Base-by-base conservation (phyloP, 148 eudicot species). In the Chenopodium berlandieri region DNA sequence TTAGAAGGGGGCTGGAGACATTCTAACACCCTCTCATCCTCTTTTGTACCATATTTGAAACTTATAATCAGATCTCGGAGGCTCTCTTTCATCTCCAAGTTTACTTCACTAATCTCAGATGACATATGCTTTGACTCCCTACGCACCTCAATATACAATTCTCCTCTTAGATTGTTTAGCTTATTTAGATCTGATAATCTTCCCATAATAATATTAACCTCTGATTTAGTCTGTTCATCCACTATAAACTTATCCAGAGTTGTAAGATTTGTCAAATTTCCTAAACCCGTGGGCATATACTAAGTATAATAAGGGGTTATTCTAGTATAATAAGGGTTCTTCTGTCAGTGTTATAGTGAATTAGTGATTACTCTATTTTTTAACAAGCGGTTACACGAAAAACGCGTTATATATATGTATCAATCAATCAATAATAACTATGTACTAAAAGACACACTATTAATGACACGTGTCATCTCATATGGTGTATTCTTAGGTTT, bases 51-150 rank as follows among this genome's bases (percentile, higher is more conserved):
- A 16, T 4, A 0, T 10, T 6, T 20, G 27, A 70, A 69, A 1
- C 20, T 0, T 34, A 79, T 68, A 9, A 0, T 1, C 23, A 79
- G 30, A 0, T 4, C 0, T 2, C 0, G 11, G 27, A 67, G 13
- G 25, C 30, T 69, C 9, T 52, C 34, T 69, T 70, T 68, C 75
- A 19, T 50, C 11, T 22, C 13, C 65, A 79, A 27, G 16, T n/a
- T n/a, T n/a, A n/a, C n/a, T n/a, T n/a, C n/a, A n/a, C n/a, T n/a
- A n/a, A n/a, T n/a, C n/a, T n/a, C 75, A 1, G 14, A 48, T 12
- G 75, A 50, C 66, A 75, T 54, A 75, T 75, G 23, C 44, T 56
- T 32, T 54, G 78, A 75, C 22, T 60, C 63, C 7, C 34, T 19
- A 4, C 11, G 37, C 23, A 75, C 0, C 16, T 25, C 4, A 1